phyloP scores from a whole-genome alignment of 768 basidiomycete species.

The Pleurotus djamor region DNA sequence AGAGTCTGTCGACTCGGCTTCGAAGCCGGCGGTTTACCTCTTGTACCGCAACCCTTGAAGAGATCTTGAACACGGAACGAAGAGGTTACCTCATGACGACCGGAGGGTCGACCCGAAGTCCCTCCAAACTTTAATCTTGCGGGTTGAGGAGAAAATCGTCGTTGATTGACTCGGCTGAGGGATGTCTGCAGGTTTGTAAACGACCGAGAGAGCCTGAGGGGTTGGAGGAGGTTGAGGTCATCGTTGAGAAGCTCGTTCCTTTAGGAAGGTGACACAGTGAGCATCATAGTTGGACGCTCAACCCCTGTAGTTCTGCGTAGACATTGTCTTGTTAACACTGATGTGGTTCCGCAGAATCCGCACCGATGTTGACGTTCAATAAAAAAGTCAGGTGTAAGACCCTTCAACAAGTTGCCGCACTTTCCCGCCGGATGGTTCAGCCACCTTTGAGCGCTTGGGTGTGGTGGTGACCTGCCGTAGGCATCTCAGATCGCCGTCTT shows the following conservation, averaged over 20 bases:
- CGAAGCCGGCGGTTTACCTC: conserved; percentile 5
- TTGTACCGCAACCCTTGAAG: neutral
- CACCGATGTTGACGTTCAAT: neutral
- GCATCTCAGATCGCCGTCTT: conserved; percentile 3
- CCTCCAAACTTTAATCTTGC: neutral
- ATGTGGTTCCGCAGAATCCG: neutral
- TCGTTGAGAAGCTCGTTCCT: too few species aligned
- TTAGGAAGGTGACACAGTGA: too few species aligned
- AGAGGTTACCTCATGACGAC: neutral
- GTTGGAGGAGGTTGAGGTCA: too few species aligned
- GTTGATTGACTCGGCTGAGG: neutral
- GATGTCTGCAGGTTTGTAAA: neutral
- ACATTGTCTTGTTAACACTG: neutral
- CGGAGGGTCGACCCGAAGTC: neutral
- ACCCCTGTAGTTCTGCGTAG: neutral
- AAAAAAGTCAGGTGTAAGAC: neutral
- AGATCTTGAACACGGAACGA: neutral
- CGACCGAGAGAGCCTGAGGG: too few species aligned
- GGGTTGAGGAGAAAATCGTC: neutral
- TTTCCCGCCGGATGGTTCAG: neutral
- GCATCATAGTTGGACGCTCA: too few species aligned
- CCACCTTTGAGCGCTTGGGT: neutral
- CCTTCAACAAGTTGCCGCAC: neutral
- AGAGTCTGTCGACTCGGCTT: neutral
- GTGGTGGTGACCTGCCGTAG: neutral